Conservation (phyloP, 176 grass and related monocot genomes). For the Phragmites australis region DNA sequence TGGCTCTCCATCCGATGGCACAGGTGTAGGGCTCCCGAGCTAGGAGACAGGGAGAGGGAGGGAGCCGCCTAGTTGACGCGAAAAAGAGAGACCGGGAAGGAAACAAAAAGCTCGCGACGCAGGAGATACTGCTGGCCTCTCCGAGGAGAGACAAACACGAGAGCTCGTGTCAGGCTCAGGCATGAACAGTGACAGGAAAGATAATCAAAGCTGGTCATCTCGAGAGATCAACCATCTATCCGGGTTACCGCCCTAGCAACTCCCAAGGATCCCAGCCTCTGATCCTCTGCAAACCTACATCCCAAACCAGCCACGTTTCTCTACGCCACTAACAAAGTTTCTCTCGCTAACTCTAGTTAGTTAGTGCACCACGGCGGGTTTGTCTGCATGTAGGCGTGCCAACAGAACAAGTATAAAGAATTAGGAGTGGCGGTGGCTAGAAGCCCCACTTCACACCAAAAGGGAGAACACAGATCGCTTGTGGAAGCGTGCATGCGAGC, state of each 20-base stretch:
- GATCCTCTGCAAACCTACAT: conserved; percentile 23
- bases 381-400: conserved; percentile 40
- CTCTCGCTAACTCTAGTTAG: conserved; percentile 17
- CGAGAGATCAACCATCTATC: conserved; percentile 50
- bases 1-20: conserved; percentile 30
- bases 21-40: conserved; percentile 24
- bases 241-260: neutral
- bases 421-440: conserved; percentile 36
- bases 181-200: conserved; percentile 30
- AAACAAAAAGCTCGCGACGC: conserved; percentile 69
- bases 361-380: conserved; percentile 24
- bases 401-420: conserved; percentile 33
- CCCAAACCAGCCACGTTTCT: neutral
- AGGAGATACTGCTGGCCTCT: conserved; percentile 46
- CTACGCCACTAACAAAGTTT: conserved; percentile 26
- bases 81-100: conserved; percentile 68
- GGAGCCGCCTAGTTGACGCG: conserved; percentile 76
- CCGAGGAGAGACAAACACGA: conserved; percentile 65
- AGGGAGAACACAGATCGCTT: conserved; percentile 37
- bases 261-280: conserved; percentile 10
- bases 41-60: conserved; percentile 40
- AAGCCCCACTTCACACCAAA: conserved; percentile 53
- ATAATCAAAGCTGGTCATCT: conserved; percentile 31
- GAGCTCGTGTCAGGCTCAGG: conserved; percentile 53
- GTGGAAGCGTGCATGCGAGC: conserved; percentile 70